These are phyloP conservation scores for Carex arenaria DNA, from an alignment of 202 grass and related monocot species.

Conservation along the genomic window DNA sequence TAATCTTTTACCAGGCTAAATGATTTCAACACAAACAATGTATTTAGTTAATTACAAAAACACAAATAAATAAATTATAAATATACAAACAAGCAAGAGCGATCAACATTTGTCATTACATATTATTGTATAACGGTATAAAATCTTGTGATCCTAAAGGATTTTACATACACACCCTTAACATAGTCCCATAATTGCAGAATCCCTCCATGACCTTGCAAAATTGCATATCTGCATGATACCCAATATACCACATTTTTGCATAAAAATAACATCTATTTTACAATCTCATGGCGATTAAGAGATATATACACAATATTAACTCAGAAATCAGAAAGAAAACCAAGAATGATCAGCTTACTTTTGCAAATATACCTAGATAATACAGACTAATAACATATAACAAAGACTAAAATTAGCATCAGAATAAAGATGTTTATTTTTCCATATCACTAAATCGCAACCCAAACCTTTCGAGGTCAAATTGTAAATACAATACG, in stretches of 20 bases:
- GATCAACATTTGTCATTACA: background rate
- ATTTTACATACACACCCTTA: background rate
- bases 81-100: background rate
- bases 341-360: background rate
- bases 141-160: background rate
- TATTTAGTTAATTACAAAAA: background rate
- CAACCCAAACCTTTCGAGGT: background rate
- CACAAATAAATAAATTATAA: background rate
- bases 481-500: background rate
- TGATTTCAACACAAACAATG: background rate
- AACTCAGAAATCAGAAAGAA: background rate
- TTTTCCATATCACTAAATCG: background rate
- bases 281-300: background rate
- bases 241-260: background rate
- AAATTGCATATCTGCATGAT: background rate
- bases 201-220: background rate
- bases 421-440: background rate
- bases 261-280: background rate
- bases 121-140: background rate
- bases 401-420: background rate
- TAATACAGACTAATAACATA: too few relatives aligned
- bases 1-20: background rate
- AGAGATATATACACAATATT: background rate
- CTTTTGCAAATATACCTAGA: too few relatives aligned
- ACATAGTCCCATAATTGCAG: background rate